These are phyloP conservation scores for Tirmania nivea DNA, from an alignment of 495 filamentous ascomycete genomes.

Conservation along the genomic window DNA sequence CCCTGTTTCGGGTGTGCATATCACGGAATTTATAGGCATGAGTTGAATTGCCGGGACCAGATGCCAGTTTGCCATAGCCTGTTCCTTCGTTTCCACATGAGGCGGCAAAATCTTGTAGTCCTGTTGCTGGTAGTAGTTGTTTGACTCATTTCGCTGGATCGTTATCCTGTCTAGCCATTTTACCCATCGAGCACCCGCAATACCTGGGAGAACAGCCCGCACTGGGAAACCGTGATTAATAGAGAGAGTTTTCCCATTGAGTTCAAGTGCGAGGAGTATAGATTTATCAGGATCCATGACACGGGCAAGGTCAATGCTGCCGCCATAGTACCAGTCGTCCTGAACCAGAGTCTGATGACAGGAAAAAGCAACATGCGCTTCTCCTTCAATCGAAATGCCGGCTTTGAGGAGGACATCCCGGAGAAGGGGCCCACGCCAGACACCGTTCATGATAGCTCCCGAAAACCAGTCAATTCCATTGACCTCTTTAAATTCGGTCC, in stretches of 20 bases:
- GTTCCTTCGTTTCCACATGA: slow-evolving; percentile 22
- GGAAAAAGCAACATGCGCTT: slow-evolving; percentile 32
- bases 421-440: slow-evolving; percentile 34
- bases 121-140: slow-evolving; percentile 28
- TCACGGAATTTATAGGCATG: slow-evolving; percentile 32
- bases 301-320: slow-evolving; percentile 28
- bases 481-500: slow-evolving; percentile 37
- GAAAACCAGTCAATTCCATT: slow-evolving; percentile 42
- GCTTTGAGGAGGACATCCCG: slow-evolving; percentile 30
- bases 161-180: slow-evolving; percentile 34
- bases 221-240: slow-evolving; percentile 30
- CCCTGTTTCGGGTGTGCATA: slow-evolving; percentile 27
- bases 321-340: slow-evolving; percentile 35
- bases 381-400: slow-evolving; percentile 14
- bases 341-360: slow-evolving; percentile 29
- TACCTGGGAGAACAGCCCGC: slow-evolving; percentile 29
- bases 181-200: slow-evolving; percentile 29
- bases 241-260: slow-evolving; percentile 25
- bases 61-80: slow-evolving; percentile 30
- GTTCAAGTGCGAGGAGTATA: slow-evolving; percentile 33
- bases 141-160: slow-evolving; percentile 25
- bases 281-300: slow-evolving; percentile 27
- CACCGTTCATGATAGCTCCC: slow-evolving; percentile 41
- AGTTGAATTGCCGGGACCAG: slow-evolving; percentile 25
- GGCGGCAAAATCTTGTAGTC: slow-evolving; percentile 34